Evolutionary conservation across 2,329 filamentous ascomycete genomes (phyloP).

Genomic region (Trichothecium sympodiale): DNA sequence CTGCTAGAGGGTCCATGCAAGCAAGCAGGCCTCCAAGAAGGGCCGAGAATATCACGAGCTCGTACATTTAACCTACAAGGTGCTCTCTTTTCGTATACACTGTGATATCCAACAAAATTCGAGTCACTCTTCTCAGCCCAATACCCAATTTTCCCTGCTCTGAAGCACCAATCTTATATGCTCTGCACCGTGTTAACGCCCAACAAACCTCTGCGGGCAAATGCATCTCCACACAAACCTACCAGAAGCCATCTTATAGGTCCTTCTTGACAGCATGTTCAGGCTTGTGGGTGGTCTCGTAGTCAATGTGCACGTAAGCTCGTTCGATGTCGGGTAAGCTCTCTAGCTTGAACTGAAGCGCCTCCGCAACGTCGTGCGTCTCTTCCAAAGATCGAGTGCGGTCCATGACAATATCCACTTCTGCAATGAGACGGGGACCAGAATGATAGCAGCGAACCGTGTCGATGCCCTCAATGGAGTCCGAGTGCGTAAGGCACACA

Average conservation of each 20-base stretch:
- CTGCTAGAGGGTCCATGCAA: too few relatives aligned
- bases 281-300: constrained; percentile 90
- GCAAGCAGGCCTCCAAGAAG: too few relatives aligned
- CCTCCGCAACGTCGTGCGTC: constrained; percentile 90
- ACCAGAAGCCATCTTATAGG: constrained; percentile 21
- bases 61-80: too few relatives aligned
- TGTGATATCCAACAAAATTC: too few relatives aligned
- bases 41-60: too few relatives aligned
- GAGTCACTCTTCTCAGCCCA: too few relatives aligned
- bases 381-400: constrained; percentile 58
- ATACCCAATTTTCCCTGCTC: too few relatives aligned
- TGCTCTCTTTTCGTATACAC: too few relatives aligned
- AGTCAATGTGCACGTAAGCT: constrained; percentile 94
- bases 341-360: constrained; percentile 88
- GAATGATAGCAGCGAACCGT: constrained; percentile 92
- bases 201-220: too few relatives aligned
- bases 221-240: too few relatives aligned
- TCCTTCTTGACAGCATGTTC: constrained; percentile 62
- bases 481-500: constrained; percentile 77
- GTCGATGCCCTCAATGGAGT: constrained; percentile 74
- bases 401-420: constrained; percentile 95
- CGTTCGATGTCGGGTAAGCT: constrained; percentile 83
- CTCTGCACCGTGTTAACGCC: too few relatives aligned
- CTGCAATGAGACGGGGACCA: constrained; percentile 79
- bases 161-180: too few relatives aligned